Percentiles rank a stretch among this genome's conserved stretches.
These are phyloP conservation scores for Penicillium brevicompactum DNA, from an alignment of 2,329 filamentous ascomycete species.

Conservation along the genomic window DNA sequence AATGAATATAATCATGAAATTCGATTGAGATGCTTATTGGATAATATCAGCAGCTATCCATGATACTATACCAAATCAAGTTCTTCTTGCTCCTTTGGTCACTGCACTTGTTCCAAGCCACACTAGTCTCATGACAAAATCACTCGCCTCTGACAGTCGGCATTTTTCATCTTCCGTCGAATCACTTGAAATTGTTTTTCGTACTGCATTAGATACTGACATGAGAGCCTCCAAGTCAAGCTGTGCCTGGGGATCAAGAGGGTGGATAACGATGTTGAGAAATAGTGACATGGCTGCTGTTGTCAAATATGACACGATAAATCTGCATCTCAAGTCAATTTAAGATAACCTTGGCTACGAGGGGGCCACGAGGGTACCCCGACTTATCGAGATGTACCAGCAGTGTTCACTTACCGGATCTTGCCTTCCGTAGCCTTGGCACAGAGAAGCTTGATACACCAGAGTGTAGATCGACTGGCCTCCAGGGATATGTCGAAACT, in stretches of 20 bases:
- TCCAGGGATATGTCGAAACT: constrained; percentile 22
- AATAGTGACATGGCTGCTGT: constrained; percentile 19
- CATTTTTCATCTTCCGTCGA: constrained; percentile 5
- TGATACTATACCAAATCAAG: neutral
- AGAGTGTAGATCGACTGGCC: constrained; percentile 19
- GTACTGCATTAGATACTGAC: constrained; percentile 13
- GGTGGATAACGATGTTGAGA: constrained; percentile 24
- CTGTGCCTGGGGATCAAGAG: constrained; percentile 10
- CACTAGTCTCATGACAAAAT: constrained; percentile 19
- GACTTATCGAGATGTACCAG: neutral
- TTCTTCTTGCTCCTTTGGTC: constrained; percentile 8
- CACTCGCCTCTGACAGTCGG: constrained; percentile 5
- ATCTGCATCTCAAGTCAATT: neutral
- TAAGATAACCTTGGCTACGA: neutral
- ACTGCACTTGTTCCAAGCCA: constrained; percentile 23
- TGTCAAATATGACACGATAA: constrained; percentile 12
- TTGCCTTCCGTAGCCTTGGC: constrained; percentile 3
- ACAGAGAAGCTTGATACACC: constrained; percentile 12
- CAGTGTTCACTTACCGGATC: constrained; percentile 13
- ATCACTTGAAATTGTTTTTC: neutral
- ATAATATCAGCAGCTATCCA: too few species aligned
- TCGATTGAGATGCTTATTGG: too few species aligned
- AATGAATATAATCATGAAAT: too few species aligned
- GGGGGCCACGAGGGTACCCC: too few species aligned
- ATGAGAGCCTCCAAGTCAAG: constrained; percentile 20